These are phyloP conservation scores for Lantana camara DNA, from an alignment of 257 asterid species.

Conservation along the genomic window DNA sequence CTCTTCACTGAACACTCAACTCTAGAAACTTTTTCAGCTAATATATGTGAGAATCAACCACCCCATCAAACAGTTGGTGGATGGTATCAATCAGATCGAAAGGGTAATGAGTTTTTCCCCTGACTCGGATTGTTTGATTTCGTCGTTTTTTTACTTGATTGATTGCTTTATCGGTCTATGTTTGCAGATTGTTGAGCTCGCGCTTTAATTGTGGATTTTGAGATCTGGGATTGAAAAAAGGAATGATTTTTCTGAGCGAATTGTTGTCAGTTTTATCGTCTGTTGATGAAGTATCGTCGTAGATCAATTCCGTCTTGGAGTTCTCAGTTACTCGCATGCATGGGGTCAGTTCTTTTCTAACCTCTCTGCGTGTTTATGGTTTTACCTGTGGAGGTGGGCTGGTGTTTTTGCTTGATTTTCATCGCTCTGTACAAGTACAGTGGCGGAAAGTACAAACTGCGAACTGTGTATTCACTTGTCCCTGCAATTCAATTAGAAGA, in stretches of 20 bases:
- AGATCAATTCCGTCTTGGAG: conserved; percentile 52
- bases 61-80: conserved; percentile 29
- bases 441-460: conserved; percentile 6
- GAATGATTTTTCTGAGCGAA: conserved; percentile 31
- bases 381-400: neutral
- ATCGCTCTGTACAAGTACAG: conserved; percentile 20
- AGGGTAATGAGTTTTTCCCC: conserved; percentile 18
- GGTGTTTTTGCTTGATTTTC: conserved; percentile 19
- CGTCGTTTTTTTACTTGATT: neutral
- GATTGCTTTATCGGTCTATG: conserved; percentile 7
- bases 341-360: conserved; percentile 77
- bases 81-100: conserved; percentile 26
- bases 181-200: conserved; percentile 32
- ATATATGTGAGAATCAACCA: conserved; percentile 25
- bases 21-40: conserved; percentile 18
- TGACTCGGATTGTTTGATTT: neutral
- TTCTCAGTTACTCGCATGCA: conserved; percentile 67
- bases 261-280: conserved; percentile 27
- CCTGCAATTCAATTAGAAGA: neutral
- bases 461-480: neutral
- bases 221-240: conserved; percentile 47
- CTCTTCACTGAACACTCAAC: conserved; percentile 15
- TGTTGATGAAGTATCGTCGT: conserved; percentile 45
- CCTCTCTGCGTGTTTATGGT: conserved; percentile 9
- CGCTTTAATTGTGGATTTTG: conserved; percentile 24